A percentile compares a stretch with the other conserved stretches of the same genome.
Evolutionary conservation across 1,284 basidiomycete species (phyloP).

Genomic region (Rhodotorula sp.): DNA sequence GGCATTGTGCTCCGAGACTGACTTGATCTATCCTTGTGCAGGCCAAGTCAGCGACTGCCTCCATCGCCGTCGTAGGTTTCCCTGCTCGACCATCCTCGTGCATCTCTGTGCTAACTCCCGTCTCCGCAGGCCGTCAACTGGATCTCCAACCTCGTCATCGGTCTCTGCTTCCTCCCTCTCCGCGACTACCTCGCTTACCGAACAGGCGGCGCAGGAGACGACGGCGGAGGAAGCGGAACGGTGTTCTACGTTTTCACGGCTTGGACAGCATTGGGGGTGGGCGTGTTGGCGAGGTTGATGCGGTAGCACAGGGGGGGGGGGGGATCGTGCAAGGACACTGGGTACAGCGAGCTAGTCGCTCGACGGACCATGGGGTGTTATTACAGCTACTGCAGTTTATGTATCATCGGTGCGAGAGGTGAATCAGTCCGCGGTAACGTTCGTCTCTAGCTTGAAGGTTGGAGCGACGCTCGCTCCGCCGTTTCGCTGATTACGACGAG

Average conservation of each 20-base stretch:
- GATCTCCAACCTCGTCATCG: slow-evolving; percentile 39
- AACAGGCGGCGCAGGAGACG: neutral
- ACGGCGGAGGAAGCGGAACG: slow-evolving; percentile 19
- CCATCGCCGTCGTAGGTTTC: slow-evolving; percentile 34
- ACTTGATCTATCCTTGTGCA: neutral
- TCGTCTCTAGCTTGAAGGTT: no score
- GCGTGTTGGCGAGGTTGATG: slow-evolving; percentile 13
- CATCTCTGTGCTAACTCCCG: neutral
- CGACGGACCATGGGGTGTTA: no score
- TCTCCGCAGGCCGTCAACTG: slow-evolving; percentile 37
- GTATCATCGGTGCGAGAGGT: no score
- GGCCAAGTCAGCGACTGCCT: slow-evolving; percentile 37
- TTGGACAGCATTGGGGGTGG: slow-evolving; percentile 17
- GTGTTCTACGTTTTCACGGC: slow-evolving; percentile 36
- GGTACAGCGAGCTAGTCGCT: no score
- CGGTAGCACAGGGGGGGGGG: neutral
- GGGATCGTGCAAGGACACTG: neutral
- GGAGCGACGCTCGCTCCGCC: no score
- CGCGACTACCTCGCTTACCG: slow-evolving; percentile 28
- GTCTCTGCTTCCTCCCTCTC: slow-evolving; percentile 35
- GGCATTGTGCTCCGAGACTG: neutral
- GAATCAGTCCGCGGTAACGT: no score
- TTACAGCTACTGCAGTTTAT: no score
- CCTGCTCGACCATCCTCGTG: neutral
- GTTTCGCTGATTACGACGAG: no score